phyloP scores from a whole-genome alignment of 768 basidiomycete genomes.

The Kwoniella botswanensis region DNA sequence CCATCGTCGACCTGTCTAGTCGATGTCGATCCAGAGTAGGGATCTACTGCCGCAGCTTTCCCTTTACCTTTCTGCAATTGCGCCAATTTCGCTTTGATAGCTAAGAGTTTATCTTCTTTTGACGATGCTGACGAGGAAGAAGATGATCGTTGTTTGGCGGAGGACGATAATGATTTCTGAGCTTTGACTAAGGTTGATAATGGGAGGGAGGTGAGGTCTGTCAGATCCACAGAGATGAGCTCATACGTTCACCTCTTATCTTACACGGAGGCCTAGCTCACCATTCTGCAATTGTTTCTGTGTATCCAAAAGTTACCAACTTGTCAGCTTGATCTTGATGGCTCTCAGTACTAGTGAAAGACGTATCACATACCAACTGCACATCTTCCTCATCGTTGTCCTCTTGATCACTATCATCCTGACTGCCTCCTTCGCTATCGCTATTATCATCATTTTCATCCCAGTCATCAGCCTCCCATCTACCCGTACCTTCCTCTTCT shows the following conservation, averaged over 20 bases:
- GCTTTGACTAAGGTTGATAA: slow-evolving; percentile 71
- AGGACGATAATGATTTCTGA: slow-evolving; percentile 62
- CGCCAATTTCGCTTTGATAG: slow-evolving; percentile 56
- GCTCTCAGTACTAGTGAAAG: not conserved
- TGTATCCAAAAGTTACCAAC: not conserved
- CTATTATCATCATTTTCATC: slow-evolving; percentile 36
- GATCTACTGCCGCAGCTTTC: slow-evolving; percentile 52
- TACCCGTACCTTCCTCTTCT: slow-evolving; percentile 41
- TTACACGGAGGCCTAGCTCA: slow-evolving; percentile 8
- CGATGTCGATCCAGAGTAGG: slow-evolving; percentile 14
- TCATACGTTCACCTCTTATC: no score
- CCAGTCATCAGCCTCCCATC: slow-evolving; percentile 48
- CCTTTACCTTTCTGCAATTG: slow-evolving; percentile 52
- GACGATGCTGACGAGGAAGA: slow-evolving; percentile 16
- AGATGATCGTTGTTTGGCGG: slow-evolving; percentile 18
- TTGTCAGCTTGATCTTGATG: not conserved
- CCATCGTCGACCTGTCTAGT: slow-evolving; percentile 50
- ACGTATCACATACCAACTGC: slow-evolving; percentile 4
- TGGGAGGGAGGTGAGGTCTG: slow-evolving; percentile 60
- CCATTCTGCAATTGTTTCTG: slow-evolving; percentile 45
- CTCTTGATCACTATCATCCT: slow-evolving; percentile 16
- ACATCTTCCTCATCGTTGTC: slow-evolving; percentile 27
- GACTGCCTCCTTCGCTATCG: slow-evolving; percentile 18
- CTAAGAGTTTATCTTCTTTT: slow-evolving; percentile 33
- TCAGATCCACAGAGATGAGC: not conserved